Conservation (phyloP, 1,284 basidiomycete species). For the Heterobasidion annosum region DNA sequence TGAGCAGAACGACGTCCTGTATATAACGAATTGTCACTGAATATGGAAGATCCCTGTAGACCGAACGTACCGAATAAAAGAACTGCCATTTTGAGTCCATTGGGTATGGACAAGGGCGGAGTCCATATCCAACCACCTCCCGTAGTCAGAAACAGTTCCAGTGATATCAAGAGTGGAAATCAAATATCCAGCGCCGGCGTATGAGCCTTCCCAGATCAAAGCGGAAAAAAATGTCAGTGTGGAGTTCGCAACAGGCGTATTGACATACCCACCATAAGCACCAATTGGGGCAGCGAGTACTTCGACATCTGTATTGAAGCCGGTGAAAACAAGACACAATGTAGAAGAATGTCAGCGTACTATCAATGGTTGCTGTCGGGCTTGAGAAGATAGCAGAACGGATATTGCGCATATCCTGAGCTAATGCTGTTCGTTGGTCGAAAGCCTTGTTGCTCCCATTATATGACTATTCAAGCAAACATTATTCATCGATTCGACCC, state of each 20-base stretch:
- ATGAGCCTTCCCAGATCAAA: slow-evolving; percentile 41
- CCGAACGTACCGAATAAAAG: slow-evolving; percentile 35
- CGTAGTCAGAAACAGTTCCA: slow-evolving; percentile 37
- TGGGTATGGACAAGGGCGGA: slow-evolving; percentile 43
- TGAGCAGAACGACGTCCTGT: slow-evolving; percentile 63
- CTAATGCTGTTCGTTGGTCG: slow-evolving; percentile 33
- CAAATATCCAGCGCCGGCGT: slow-evolving; percentile 56
- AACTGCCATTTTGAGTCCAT: slow-evolving; percentile 44
- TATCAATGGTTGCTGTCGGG: slow-evolving; percentile 46
- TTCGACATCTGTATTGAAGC: slow-evolving; percentile 35
- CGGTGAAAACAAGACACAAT: not conserved
- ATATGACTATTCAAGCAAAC: slow-evolving; percentile 34
- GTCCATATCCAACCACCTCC: slow-evolving; percentile 64
- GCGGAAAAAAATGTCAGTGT: not conserved
- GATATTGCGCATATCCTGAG: slow-evolving; percentile 40
- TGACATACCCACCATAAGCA: slow-evolving; percentile 43
- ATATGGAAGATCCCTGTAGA: not conserved
- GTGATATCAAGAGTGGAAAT: slow-evolving; percentile 37
- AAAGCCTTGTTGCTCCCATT: slow-evolving; percentile 61
- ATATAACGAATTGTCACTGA: not conserved
- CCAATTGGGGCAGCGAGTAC: slow-evolving; percentile 43
- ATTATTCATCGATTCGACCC: not conserved
- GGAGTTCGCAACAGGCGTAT: not conserved
- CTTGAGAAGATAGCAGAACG: slow-evolving; percentile 51
- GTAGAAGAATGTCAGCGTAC: slow-evolving; percentile 21